These are phyloP conservation scores for Sugiyamaella marilandica DNA, from an alignment of 805 yeast genomes.

Conservation along the genomic window DNA sequence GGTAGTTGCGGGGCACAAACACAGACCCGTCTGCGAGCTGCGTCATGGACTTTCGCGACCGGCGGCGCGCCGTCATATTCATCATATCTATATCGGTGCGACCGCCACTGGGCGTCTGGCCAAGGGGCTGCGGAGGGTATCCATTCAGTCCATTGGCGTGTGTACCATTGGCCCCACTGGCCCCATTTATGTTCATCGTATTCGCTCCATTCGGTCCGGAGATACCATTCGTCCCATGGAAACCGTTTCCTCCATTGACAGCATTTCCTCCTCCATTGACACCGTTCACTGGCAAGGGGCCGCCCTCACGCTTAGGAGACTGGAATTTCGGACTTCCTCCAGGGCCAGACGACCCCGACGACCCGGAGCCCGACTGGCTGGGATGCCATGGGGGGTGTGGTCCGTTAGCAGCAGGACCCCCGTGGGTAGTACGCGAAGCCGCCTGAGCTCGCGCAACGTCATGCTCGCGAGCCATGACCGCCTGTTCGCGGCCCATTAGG, in stretches of 20 bases:
- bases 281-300: neutral
- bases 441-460: neutral
- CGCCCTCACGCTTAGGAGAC: neutral
- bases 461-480: neutral
- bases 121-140: neutral
- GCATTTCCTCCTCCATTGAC: too few species aligned
- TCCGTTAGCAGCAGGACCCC: neutral
- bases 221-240: neutral
- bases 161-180: neutral
- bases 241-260: neutral
- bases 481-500: constrained; percentile 18
- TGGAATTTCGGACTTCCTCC: neutral
- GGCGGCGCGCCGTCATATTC: constrained; percentile 22
- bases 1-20: neutral
- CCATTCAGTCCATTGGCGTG: neutral
- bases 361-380: constrained; percentile 1
- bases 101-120: neutral
- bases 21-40: neutral
- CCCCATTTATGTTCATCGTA: neutral
- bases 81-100: constrained; percentile 25
- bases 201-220: neutral
- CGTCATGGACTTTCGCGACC: neutral
- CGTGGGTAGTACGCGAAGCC: constrained; percentile 2
- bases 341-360: neutral
- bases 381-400: neutral